Evolutionary conservation across 2,329 filamentous ascomycete species (phyloP), one percentile per base, ranked within the genome.

Genomic region (Mycosphaerelloides madeirae): DNA sequence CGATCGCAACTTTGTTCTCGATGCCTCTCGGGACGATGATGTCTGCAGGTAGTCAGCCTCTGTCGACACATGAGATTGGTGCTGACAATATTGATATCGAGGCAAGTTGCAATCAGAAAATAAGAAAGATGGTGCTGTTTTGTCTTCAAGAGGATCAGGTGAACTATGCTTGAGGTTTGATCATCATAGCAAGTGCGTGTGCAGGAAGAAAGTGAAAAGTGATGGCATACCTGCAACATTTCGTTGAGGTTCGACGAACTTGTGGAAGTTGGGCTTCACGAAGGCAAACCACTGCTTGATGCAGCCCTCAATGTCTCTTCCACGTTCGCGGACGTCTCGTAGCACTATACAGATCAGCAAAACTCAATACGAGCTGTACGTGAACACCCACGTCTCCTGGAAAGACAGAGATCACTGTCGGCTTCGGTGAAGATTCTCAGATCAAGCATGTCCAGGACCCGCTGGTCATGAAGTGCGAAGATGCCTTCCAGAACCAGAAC

Each of bases 391-490:
- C 88, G 81, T 78, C 91, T 77, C 68, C 91, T 77, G 19, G 90
- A 91, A 37, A 98, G 75, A 63, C 93, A 98, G 2, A 94, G 85
- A 66, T 98, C 93, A 52, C 85, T 84, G 66, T 98, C 93, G 31
- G 93, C 94, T 68, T 97, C 93, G 48, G 93, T 94, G 65, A 95
- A 98, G 41, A 98, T 94, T 85, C 87, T 94, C 73, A 97, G 86
- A 66, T 98, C 93, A 52, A 97, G 72, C 54, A 98, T 71, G 14
- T 94, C 85, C 47, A 93, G 71, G 3, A 98, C 84, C 48, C 91
- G 79, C 18, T 79, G 80, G 61, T 98, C 93, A 61, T 96, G 89
- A 11, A 98, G 73, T 6, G 93, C 93, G 68, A 98, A 87, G 22
- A 98, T 98, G 15, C 93, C 93, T 72, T 98, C 93, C 12, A 98